These are phyloP conservation scores for Backusella morwellensis DNA, from an alignment of 192 early-diverging fungal species.

Conservation along the genomic window DNA sequence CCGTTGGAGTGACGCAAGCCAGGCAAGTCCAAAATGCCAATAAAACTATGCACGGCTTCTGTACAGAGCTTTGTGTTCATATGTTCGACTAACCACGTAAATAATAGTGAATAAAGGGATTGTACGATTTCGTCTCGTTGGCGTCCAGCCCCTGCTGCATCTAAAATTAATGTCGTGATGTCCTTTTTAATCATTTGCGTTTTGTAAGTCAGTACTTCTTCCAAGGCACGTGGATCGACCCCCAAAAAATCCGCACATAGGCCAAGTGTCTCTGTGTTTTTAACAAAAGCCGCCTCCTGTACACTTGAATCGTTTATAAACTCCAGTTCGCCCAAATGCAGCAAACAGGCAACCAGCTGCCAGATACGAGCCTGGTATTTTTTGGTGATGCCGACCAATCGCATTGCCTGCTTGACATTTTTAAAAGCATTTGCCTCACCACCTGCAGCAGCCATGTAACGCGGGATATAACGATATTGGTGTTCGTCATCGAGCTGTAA, in stretches of 20 bases:
- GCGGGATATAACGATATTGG: slow-evolving; percentile 54
- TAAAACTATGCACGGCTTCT: slow-evolving; percentile 67
- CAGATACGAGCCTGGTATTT: slow-evolving; percentile 85
- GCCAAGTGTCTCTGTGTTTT: slow-evolving; percentile 73
- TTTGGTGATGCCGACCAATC: slow-evolving; percentile 79
- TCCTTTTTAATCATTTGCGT: slow-evolving; percentile 81
- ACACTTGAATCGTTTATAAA: slow-evolving; percentile 70
- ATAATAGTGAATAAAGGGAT: slow-evolving; percentile 80
- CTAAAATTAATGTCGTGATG: slow-evolving; percentile 79
- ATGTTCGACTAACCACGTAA: slow-evolving; percentile 83
- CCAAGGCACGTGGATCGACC: slow-evolving; percentile 65
- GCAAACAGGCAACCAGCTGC: slow-evolving; percentile 78
- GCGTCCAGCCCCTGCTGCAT: slow-evolving; percentile 63
- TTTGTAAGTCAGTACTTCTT: slow-evolving; percentile 77
- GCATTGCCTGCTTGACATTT: slow-evolving; percentile 76
- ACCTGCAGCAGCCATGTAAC: slow-evolving; percentile 52
- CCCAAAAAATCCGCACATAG: slow-evolving; percentile 82
- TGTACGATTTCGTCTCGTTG: slow-evolving; percentile 74
- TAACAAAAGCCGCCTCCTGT: slow-evolving; percentile 74
- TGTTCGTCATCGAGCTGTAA: slow-evolving; percentile 68
- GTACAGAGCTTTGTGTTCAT: slow-evolving; percentile 80
- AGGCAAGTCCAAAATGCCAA: slow-evolving; percentile 84
- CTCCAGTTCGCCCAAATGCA: slow-evolving; percentile 86
- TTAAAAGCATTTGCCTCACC: slow-evolving; percentile 63
- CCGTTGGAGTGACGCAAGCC: slow-evolving; percentile 59